Conservation (phyloP, 257 asterid species). For the Solanum dulcamara region DNA sequence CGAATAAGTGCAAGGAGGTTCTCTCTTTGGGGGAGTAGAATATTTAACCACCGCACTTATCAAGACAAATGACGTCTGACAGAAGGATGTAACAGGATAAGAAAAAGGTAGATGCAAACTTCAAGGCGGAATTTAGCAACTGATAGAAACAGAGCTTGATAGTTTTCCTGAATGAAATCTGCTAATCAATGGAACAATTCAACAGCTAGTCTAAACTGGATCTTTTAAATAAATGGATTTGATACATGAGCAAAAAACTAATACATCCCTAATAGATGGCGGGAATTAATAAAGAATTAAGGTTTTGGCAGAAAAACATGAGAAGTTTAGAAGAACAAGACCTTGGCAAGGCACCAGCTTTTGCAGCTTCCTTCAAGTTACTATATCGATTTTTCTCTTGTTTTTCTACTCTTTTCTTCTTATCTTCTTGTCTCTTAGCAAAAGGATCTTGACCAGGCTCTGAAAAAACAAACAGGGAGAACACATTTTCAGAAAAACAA, state of each 20-base stretch:
- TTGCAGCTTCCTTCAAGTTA: conserved; percentile 71
- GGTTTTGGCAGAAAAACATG: neutral
- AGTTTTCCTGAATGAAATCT: neutral
- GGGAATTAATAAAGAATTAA: neutral
- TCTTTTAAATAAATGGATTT: neutral
- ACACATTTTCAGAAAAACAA: neutral
- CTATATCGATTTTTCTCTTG: conserved; percentile 66
- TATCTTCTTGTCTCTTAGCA: conserved; percentile 64
- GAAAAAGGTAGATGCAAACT: neutral
- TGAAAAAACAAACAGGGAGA: conserved; percentile 10
- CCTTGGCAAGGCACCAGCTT: conserved; percentile 95
- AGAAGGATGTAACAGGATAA: neutral
- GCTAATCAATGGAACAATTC: neutral
- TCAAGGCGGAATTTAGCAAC: neutral
- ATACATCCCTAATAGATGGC: neutral
- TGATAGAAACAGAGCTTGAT: neutral
- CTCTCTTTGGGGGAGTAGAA: neutral
- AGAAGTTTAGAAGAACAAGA: conserved; percentile 1
- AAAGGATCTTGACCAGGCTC: conserved; percentile 93
- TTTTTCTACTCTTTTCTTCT: conserved; percentile 71
- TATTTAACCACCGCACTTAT: neutral
- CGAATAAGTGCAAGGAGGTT: neutral
- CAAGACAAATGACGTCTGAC: neutral
- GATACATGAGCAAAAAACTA: neutral
- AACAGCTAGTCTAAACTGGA: neutral